Conservation (phyloP, 2,329 filamentous ascomycete species). For the Alternaria tenuissima region DNA sequence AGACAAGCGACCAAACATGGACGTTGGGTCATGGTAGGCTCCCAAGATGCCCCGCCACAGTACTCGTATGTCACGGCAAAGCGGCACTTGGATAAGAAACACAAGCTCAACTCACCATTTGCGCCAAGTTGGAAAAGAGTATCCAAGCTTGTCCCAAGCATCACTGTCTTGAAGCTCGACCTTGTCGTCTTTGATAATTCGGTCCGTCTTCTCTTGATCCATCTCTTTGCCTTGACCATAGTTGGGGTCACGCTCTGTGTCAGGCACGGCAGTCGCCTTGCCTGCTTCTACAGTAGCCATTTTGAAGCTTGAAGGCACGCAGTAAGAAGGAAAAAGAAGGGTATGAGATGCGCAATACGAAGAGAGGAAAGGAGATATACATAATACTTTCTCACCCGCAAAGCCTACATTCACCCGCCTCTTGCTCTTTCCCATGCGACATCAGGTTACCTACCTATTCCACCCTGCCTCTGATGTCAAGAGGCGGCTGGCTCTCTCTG, state of each 20-base stretch:
- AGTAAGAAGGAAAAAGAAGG: neutral
- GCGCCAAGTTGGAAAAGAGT: slow-evolving; percentile 55
- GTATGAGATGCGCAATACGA: neutral
- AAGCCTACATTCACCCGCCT: neutral
- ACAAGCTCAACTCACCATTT: slow-evolving; percentile 47
- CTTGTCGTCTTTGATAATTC: slow-evolving; percentile 38
- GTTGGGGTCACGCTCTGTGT: slow-evolving; percentile 34
- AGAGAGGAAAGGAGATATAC: neutral
- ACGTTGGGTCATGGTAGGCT: neutral
- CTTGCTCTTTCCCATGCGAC: neutral
- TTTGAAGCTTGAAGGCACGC: neutral
- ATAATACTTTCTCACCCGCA: neutral
- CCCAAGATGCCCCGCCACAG: neutral
- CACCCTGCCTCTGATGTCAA: slow-evolving; percentile 26
- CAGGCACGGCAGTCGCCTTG: slow-evolving; percentile 30
- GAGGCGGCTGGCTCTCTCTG: slow-evolving; percentile 21
- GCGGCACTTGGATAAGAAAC: slow-evolving; percentile 35
- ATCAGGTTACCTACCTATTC: neutral
- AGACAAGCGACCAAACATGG: neutral
- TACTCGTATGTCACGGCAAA: neutral
- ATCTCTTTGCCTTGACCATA: slow-evolving; percentile 26
- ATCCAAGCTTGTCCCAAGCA: slow-evolving; percentile 55
- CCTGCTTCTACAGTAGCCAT: slow-evolving; percentile 22
- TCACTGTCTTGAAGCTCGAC: slow-evolving; percentile 51
- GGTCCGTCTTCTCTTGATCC: slow-evolving; percentile 28